phyloP scores from a whole-genome alignment of 2,329 filamentous ascomycete species.

The Botrytis cinerea region DNA sequence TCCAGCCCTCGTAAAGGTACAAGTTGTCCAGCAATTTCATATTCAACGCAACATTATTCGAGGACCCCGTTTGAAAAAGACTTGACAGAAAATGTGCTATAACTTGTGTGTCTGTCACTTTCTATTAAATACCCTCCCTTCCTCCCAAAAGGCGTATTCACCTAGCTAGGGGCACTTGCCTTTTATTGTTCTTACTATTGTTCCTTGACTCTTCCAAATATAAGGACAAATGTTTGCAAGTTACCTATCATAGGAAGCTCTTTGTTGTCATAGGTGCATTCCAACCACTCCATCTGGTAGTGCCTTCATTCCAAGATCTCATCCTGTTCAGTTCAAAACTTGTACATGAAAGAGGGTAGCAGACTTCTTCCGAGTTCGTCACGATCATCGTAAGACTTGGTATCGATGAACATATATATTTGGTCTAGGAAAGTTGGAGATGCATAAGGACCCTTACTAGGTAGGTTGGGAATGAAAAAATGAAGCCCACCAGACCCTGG shows the following conservation, averaged over 20 bases:
- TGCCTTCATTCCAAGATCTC: neutral
- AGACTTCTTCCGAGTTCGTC: neutral
- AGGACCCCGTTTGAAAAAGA: no score
- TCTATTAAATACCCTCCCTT: neutral
- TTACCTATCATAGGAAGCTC: neutral
- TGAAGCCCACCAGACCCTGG: no score
- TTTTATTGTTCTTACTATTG: neutral
- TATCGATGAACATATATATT: neutral
- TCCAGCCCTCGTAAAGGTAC: constrained; percentile 19
- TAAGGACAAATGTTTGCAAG: neutral
- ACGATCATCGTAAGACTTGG: neutral
- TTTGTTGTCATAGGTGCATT: neutral
- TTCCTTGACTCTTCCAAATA: neutral
- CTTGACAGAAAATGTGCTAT: neutral
- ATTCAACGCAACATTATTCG: neutral
- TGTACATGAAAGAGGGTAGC: neutral
- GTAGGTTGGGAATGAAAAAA: neutral
- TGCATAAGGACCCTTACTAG: neutral
- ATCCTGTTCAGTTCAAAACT: neutral
- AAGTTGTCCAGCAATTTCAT: neutral
- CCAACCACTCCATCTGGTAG: no score
- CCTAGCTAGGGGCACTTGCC: neutral
- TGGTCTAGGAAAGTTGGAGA: neutral
- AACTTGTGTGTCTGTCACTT: no score
- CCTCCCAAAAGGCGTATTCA: neutral